These are phyloP conservation scores for Voacanga thouarsii DNA, from an alignment of 257 asterid genomes.

Conservation along the genomic window DNA sequence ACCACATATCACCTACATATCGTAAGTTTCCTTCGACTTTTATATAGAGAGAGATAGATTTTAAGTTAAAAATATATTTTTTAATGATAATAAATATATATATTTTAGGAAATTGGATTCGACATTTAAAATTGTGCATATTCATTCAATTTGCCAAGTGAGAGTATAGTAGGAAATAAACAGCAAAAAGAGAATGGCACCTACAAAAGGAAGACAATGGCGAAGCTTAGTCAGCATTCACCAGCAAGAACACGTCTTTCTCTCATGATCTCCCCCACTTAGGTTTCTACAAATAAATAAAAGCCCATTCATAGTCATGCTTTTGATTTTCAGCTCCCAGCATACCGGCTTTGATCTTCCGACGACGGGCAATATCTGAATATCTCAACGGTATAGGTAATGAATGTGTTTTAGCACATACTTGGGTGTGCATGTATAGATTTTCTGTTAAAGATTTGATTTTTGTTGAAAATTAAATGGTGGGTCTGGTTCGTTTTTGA, in stretches of 20 bases:
- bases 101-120: too few relatives aligned
- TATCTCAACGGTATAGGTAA: background rate
- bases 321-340: slow-evolving; percentile 6
- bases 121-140: too few relatives aligned
- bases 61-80: too few relatives aligned
- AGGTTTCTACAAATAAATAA: background rate
- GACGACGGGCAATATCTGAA: background rate
- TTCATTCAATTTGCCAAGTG: too few relatives aligned
- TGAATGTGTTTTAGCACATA: background rate
- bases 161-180: too few relatives aligned
- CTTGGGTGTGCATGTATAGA: background rate
- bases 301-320: background rate
- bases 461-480: slow-evolving; percentile 20
- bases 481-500: slow-evolving; percentile 8
- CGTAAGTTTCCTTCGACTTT: too few relatives aligned
- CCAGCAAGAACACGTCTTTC: background rate
- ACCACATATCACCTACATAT: too few relatives aligned
- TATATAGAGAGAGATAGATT: too few relatives aligned
- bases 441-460: background rate
- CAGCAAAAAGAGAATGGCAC: background rate
- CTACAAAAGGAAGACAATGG: background rate
- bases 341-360: slow-evolving; percentile 7
- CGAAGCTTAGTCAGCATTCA: background rate
- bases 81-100: too few relatives aligned
- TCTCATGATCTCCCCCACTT: slow-evolving; percentile 10